Percentiles rank a stretch among this genome's conserved stretches.
These are phyloP conservation scores for Pharus latifolius DNA, from an alignment of 176 grass and related monocot species.

Conservation along the genomic window DNA sequence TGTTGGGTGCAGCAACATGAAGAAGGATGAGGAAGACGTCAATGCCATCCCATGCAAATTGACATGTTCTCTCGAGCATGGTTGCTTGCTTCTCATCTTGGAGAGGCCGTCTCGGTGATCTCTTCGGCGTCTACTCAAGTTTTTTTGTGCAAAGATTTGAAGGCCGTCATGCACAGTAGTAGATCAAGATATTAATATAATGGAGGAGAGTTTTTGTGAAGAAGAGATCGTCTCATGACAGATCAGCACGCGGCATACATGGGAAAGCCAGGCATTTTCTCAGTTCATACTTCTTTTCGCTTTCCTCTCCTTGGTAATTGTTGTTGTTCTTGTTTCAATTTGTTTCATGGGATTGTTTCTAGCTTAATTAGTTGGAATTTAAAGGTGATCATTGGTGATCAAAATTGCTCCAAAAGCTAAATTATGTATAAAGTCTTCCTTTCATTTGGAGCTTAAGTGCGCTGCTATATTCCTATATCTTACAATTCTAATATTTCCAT, in stretches of 20 bases:
- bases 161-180: conserved; percentile 5
- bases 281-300: conserved; percentile 25
- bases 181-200: conserved; percentile 28
- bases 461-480: conserved; percentile 3
- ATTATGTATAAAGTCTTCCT: conserved; percentile 11
- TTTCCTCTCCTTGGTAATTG: conserved; percentile 21
- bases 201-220: conserved; percentile 32
- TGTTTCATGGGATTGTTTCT: conserved; percentile 14
- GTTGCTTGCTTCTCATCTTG: neutral
- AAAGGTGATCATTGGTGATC: conserved; percentile 11
- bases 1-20: conserved; percentile 16
- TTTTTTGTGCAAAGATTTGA: conserved; percentile 32
- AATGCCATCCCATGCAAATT: conserved; percentile 16
- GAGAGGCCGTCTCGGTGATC: conserved; percentile 25
- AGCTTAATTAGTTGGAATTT: conserved; percentile 8
- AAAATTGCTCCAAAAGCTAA: neutral
- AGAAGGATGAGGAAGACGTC: conserved; percentile 28
- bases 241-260: conserved; percentile 33
- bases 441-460: neutral
- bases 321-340: conserved; percentile 5
- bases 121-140: conserved; percentile 3
- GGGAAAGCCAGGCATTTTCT: conserved; percentile 69
- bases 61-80: neutral
- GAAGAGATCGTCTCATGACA: conserved; percentile 1
- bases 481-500: neutral